phyloP scores from a whole-genome alignment of 495 filamentous ascomycete genomes.

The Thermothielavioides terrestris region DNA sequence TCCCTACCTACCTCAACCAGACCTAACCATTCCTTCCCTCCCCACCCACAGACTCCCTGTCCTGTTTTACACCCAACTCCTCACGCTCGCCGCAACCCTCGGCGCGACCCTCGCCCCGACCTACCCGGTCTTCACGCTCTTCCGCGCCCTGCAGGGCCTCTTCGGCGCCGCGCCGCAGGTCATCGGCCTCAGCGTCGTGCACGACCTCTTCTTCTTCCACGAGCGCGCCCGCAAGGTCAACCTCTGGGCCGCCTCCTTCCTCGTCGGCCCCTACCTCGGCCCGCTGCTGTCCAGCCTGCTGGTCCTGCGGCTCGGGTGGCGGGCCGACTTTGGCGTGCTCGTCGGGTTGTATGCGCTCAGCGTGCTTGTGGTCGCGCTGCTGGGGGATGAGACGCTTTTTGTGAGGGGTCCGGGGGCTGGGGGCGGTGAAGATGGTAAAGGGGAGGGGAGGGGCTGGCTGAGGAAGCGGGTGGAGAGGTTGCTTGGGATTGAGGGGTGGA shows the following conservation, averaged over 20 bases:
- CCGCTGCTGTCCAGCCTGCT: slow-evolving; percentile 50
- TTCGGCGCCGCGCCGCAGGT: slow-evolving; percentile 33
- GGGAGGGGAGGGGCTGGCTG: not conserved
- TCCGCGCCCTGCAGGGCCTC: slow-evolving; percentile 46
- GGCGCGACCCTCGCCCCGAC: slow-evolving; percentile 23
- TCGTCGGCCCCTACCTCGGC: slow-evolving; percentile 48
- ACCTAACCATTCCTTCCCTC: not conserved
- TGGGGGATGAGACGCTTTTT: slow-evolving; percentile 45
- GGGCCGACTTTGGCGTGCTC: slow-evolving; percentile 38
- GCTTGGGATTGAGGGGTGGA: not conserved
- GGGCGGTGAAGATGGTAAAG: not conserved
- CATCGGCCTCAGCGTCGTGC: slow-evolving; percentile 54
- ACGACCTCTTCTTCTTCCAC: slow-evolving; percentile 51
- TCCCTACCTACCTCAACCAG: too few relatives aligned
- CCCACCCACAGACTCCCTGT: slow-evolving; percentile 34
- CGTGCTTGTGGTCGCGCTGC: slow-evolving; percentile 33
- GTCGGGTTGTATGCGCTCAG: slow-evolving; percentile 39
- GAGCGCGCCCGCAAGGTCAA: slow-evolving; percentile 53
- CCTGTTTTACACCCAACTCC: slow-evolving; percentile 45
- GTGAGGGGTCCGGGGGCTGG: slow-evolving; percentile 16
- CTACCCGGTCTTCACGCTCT: slow-evolving; percentile 40
- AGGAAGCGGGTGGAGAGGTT: not conserved
- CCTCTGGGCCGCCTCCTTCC: slow-evolving; percentile 50
- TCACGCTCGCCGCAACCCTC: slow-evolving; percentile 37
- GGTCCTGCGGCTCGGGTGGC: slow-evolving; percentile 27